Evolutionary conservation across 2,329 filamentous ascomycete genomes (phyloP).

Genomic region (Dothideomycetidae sp.): DNA sequence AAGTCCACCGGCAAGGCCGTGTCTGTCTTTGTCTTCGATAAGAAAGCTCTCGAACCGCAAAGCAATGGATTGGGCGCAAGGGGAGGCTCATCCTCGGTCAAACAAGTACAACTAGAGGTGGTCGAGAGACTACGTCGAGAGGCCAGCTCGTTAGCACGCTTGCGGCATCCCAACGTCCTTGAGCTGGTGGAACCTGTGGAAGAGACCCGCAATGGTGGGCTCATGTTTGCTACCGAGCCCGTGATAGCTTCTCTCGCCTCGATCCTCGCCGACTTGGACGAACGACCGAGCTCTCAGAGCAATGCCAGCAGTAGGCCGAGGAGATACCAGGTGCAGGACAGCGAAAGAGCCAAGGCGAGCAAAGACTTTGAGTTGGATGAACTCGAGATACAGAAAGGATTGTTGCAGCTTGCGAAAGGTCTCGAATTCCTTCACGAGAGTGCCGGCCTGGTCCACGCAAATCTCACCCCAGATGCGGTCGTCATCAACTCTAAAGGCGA

Average conservation of each 20-base stretch:
- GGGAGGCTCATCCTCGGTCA: conserved; percentile 54
- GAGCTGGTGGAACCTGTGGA: conserved; percentile 92
- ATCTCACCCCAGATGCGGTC: conserved; percentile 84
- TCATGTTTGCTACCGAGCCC: conserved; percentile 91
- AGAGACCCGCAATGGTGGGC: conserved; percentile 75
- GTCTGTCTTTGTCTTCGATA: conserved; percentile 90
- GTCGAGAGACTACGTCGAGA: conserved; percentile 84
- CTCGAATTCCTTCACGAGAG: conserved; percentile 93
- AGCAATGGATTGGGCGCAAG: conserved; percentile 44
- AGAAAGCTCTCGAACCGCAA: conserved; percentile 64
- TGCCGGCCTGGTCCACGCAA: conserved; percentile 83
- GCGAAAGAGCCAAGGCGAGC: conserved; percentile 51
- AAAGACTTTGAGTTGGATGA: conserved; percentile 90
- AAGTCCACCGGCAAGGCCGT: conserved; percentile 81
- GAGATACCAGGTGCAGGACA: conserved; percentile 67
- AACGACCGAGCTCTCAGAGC: conserved; percentile 47
- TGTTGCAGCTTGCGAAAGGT: conserved; percentile 85
- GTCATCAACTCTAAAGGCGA: conserved; percentile 95
- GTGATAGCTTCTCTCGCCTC: conserved; percentile 80
- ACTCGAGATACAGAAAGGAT: conserved; percentile 89
- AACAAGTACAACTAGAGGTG: conserved; percentile 75
- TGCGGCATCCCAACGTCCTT: conserved; percentile 82
- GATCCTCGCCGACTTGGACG: conserved; percentile 75
- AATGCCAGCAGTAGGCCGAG: conserved; percentile 53
- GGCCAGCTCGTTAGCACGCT: conserved; percentile 70